These are phyloP conservation scores for Pythium brassicae DNA, from an alignment of 352 stramenopile species.

Conservation along the genomic window DNA sequence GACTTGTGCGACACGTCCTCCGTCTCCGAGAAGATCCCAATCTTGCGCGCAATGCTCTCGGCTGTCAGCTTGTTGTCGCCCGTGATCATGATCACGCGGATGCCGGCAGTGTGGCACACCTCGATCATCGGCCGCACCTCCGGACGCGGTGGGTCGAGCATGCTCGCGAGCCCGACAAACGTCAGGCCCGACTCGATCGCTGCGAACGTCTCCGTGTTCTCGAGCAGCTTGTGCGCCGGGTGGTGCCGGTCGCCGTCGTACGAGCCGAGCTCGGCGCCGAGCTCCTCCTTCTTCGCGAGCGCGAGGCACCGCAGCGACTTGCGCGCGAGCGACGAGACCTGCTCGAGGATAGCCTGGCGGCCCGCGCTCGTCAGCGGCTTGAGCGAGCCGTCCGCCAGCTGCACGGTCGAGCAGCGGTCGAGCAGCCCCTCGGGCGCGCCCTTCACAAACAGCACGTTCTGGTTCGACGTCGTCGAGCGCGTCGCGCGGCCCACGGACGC, in stretches of 20 bases:
- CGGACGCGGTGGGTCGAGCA: constrained; percentile 97
- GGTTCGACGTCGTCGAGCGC: constrained; percentile 53
- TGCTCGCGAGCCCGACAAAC: constrained; percentile 97
- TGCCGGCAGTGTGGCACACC: constrained; percentile 92
- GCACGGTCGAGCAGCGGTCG: constrained; percentile 92
- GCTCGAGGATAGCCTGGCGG: constrained; percentile 82
- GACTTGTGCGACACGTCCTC: constrained; percentile 87
- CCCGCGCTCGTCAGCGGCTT: constrained; percentile 90
- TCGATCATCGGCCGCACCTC: constrained; percentile 96
- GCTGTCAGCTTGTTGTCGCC: constrained; percentile 98
- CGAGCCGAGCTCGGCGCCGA: constrained; percentile 61
- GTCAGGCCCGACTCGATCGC: constrained; percentile 96
- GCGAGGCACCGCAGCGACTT: constrained; percentile 95
- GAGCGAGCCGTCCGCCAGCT: constrained; percentile 90
- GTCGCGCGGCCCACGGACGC: constrained; percentile 34
- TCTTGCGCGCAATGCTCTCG: constrained; percentile 95
- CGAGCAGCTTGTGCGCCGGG: constrained; percentile 74
- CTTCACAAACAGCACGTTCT: constrained; percentile 98
- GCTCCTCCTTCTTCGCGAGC: constrained; percentile 94
- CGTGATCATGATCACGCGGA: constrained; percentile 99
- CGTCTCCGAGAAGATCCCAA: constrained; percentile 92
- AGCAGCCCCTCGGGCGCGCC: constrained; percentile 97
- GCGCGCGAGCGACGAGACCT: constrained; percentile 90
- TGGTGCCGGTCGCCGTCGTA: constrained; percentile 87
- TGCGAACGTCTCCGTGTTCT: constrained; percentile 86